Evolutionary conservation across 2,329 filamentous ascomycete genomes (phyloP), one percentile per base, ranked within the genome.

Genomic region (Leptographium lundbergii): DNA sequence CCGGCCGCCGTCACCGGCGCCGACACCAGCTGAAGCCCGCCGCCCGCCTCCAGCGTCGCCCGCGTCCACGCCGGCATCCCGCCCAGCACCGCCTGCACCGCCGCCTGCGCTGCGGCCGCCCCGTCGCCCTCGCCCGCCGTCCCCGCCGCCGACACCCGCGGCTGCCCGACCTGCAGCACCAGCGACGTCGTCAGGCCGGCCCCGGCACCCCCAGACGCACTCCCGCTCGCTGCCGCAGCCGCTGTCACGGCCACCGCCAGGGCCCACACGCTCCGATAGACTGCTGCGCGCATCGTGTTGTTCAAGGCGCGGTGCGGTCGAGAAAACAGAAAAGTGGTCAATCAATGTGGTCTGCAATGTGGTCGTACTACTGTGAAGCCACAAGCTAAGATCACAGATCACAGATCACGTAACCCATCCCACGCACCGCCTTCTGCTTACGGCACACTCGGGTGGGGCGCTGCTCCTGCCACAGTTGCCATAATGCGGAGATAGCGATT

Each of bases 1-100:
- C 89, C 88, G 65, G 78, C 72, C 48, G 79, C 75, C 14, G 85
- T 84, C 11, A 96, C 74, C 11, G 85, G 85, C 14, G 88, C 84
- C 22, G 77, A 66, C 24, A 74, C 73, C 55, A 82, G 77, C 54
- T 27, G 61, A 24, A 55, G 57, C 34, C 62, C 62, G 81, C 84
- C 45, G 84, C 85, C 68, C 86, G 85, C 56, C 86, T 86, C 61
- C 80, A 81, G 67, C 51, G 82, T 85, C 29, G 85, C 85, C 67
- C 88, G 85, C 54, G 87, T 87, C 61, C 81, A 81, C 65, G 85
- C 76, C 25, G 85, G 85, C 57, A 85, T 60, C 36, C 60, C 56
- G 17, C 45, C 34, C 24, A 61, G 47, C 3, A 62, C 56, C 22
- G 34, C 36, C 55, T 58, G 48, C 32, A 53, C 34, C 47, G 29